Base-by-base conservation (phyloP, 2,329 filamentous ascomycete species). In the Talaromyces sp. region DNA sequence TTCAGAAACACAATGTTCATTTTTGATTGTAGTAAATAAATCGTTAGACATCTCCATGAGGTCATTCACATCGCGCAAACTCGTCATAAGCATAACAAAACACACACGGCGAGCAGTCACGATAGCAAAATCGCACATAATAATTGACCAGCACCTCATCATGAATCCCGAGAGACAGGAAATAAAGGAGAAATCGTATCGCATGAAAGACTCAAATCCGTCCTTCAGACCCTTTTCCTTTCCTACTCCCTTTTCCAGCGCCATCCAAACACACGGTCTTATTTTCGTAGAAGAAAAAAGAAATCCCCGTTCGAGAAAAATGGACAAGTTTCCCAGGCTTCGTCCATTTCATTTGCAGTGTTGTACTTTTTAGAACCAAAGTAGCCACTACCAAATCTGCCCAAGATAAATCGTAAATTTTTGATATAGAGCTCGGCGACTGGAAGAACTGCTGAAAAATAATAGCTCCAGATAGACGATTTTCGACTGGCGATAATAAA, bases 111-210 rank as follows among this genome's bases (percentile, higher is more conserved):
- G 67, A 64, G 65, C 68, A 56, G 17, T 29, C 17, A 45, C 56
- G 27, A 59, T 45, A 59, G 56, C 34, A 59, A 59, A 59, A 43
- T 59, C 56, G 27, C 56, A 38, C 3, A 13, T 29, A 67, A 61
- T 63, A 67, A 72, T 78, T 79, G 76, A 79, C 76, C 77, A 78
- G 75, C 70, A 67, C 72, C 61, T 69, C 74, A 63, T 54, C 22
- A 67, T 63, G 62, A 59, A 70, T 71, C 69, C 67, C 62, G 68
- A 31, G n/a, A 64, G 68, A 65, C 65, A 60, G 65, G 65, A 62
- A 67, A 65, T 65, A 63, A 19, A 68, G 59, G 38, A 65, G 68
- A 61, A 70, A 62, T 58, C 29, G 40, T 65, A 58, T 60, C 58
- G 56, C 27, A 45, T 64, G 65, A 40, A 51, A 53, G 36, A 45